Evolutionary conservation across 352 stramenopile species (phyloP), one percentile per base, ranked within the genome.

Genomic region (Pythium plurisporium): DNA sequence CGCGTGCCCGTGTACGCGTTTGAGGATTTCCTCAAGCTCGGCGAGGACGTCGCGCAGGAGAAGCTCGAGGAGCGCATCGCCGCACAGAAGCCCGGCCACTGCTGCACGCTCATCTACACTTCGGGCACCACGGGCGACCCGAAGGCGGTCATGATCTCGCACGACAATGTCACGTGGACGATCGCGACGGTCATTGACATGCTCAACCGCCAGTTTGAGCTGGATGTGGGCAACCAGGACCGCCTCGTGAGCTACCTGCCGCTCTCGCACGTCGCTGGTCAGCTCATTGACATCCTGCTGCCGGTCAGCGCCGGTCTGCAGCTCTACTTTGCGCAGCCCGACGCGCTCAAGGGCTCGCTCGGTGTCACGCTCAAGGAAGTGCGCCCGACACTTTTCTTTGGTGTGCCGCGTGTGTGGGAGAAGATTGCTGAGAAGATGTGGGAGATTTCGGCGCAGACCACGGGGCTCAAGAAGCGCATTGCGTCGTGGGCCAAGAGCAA

Each of bases 71-170:
- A 86, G 43, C 72, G 82, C 57, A 93, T 96, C 58, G 77, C 79
- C 25, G 69, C 61, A 4, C 79, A 94, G 62, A 88, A 91, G 59
- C 87, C 89, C 0, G 85, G 86, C 34, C 75, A 96, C 65, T 96
- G 86, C 68, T 90, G 80, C 67, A 86, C 87, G 56, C 73, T 98
- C 44, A 97, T 98, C 59, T 98, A 98, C 77, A 98, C 94, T 50
- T 97, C 87, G 26, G 95, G 95, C 59, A 98, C 94, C 57, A 98
- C 95, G 17, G 89, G 95, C 27, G 69, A 88, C 59, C 95, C 95
- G n/a, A 98, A 98, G 75, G 94, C 89, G 23, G 95, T 98, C 25
- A 98, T 98, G 94, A 92, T 98, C 56, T 96, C 86, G 43, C 89
- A 98, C 76, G 92, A 98, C 72, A 98, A 98, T 68, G 72, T 98